Conservation (phyloP, 2,329 filamentous ascomycete species). For the Diaporthe aspalathi region DNA sequence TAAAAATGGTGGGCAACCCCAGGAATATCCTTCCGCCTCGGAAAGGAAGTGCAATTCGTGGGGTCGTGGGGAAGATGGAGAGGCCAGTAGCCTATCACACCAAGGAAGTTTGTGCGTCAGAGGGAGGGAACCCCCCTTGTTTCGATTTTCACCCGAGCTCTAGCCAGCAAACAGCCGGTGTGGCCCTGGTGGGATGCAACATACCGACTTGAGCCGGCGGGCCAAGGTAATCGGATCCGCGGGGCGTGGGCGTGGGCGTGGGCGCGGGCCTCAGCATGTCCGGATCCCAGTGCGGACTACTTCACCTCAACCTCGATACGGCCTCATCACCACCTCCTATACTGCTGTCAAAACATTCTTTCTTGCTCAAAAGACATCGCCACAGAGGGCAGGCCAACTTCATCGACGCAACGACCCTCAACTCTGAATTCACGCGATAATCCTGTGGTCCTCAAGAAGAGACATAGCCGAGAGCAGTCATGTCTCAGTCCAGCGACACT, state of each 20-base stretch:
- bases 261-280: background rate
- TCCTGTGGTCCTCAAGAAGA: no score
- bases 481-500: conserved; percentile 15
- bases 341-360: background rate
- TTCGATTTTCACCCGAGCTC: background rate
- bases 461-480: background rate
- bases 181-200: background rate
- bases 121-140: background rate
- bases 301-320: background rate
- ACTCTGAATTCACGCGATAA: no score
- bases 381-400: background rate
- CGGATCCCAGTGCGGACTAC: background rate
- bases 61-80: background rate
- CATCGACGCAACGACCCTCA: background rate
- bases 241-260: background rate
- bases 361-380: background rate
- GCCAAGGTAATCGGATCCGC: conserved; percentile 32
- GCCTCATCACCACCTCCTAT: background rate
- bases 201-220: conserved; percentile 33
- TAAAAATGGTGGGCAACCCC: background rate
- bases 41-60: background rate
- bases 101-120: background rate
- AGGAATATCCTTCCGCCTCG: conserved; percentile 17
- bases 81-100: background rate
- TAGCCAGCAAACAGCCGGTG: background rate